These are phyloP conservation scores for Blastobotrys apis DNA, from an alignment of 1,139 yeast species.

Conservation along the genomic window DNA sequence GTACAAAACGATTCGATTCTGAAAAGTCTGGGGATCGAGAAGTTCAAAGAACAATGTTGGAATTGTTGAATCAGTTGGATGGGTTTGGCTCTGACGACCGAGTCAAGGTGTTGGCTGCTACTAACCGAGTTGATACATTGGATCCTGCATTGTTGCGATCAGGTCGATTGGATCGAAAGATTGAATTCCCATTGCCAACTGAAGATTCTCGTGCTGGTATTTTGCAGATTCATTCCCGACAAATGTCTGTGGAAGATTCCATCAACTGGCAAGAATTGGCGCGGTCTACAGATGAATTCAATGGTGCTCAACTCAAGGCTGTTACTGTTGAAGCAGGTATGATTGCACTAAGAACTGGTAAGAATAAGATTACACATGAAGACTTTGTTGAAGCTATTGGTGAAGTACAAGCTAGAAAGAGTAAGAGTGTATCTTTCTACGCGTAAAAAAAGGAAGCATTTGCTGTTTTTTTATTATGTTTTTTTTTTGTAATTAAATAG, in stretches of 20 bases:
- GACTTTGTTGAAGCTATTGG: conserved; percentile 98
- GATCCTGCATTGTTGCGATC: conserved; percentile 97
- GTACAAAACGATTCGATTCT: conserved; percentile 96
- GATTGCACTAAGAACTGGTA: conserved; percentile 97
- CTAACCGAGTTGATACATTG: conserved; percentile 94
- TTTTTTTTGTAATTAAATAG: background rate
- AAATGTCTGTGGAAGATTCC: conserved; percentile 88
- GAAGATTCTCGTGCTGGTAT: conserved; percentile 97
- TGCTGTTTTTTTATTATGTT: background rate
- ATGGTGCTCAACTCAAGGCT: conserved; percentile 97
- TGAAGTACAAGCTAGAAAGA: conserved; percentile 97
- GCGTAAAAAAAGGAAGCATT: conserved; percentile 47
- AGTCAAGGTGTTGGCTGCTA: conserved; percentile 95
- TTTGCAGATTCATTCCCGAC: conserved; percentile 93
- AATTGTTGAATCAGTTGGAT: conserved; percentile 90
- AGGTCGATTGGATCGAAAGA: conserved; percentile 95
- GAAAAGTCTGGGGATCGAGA: conserved; percentile 98
- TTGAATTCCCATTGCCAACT: conserved; percentile 94
- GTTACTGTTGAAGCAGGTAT: conserved; percentile 99
- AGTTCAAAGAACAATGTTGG: conserved; percentile 99
- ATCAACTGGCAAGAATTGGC: conserved; percentile 98
- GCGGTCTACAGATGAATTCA: conserved; percentile 94
- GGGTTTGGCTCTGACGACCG: conserved; percentile 98
- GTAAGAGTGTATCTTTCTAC: conserved; percentile 90
- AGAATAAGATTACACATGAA: conserved; percentile 87